Evolutionary conservation across 495 filamentous ascomycete species (phyloP), one percentile per base, ranked within the genome.

Genomic region (Penicillium simplicissimum): DNA sequence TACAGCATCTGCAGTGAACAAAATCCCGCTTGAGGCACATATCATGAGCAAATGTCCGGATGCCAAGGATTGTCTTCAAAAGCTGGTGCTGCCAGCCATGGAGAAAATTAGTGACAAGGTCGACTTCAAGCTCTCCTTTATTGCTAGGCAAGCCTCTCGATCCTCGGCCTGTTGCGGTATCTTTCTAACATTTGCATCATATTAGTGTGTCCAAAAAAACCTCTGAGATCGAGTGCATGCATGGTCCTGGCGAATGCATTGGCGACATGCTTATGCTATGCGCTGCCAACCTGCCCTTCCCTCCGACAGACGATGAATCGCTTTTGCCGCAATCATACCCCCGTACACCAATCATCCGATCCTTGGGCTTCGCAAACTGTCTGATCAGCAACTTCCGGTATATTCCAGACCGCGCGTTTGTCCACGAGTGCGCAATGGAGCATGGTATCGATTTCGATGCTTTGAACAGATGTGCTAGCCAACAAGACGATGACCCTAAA

Each of bases 21-120:
- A 79, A 53, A 87, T 97, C 11, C 88, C 92, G 4, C 78, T 98
- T 9, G 95, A 98, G 69, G 90, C 90, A 57, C 91, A 96, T 69
- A 90, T 96, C 61, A 97, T 96, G 89, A 90, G 88, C 74, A 97
- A 98, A 79, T 98, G 95, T 67, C 95, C 95, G 1, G 91, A 96
- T 72, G 89, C 91, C 3, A 82, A 76, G 72, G 87, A 88, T 69
- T 97, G 95, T 69, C 80, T 98, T 7, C 84, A 86, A 51, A 79
- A 93, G 55, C 71, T 98, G 58, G 83, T 98, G 14, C 76, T 97
- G 2, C 95, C 96, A 2, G 84, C 90, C 3, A 96, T 98, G 92
- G 85, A 90, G 73, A 81, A 87, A 51, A 82, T 93, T 21, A 81
- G 83, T 57, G 82, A 89, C 57, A 96, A 95, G 69, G 93, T 98